Evolutionary conservation across 2,329 filamentous ascomycete species (phyloP).

Genomic region (Colletotrichum orchidophilum): DNA sequence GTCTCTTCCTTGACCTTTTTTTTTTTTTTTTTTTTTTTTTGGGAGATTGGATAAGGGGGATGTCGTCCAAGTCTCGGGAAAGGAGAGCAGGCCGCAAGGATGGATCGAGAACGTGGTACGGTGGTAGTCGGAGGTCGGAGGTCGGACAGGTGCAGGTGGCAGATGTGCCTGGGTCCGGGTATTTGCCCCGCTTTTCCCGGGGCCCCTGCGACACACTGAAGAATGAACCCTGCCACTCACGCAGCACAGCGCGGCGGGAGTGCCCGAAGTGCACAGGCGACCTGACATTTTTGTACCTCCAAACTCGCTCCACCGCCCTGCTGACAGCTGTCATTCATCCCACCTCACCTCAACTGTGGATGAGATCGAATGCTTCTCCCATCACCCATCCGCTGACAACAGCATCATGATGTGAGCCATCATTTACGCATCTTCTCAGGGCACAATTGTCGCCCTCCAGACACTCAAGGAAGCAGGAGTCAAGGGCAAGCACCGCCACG

Average conservation of each 20-base stretch:
- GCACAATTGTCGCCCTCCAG: not conserved
- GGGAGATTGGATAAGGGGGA: too few relatives aligned
- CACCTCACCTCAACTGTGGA: not conserved
- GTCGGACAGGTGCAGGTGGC: not conserved
- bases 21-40: too few relatives aligned
- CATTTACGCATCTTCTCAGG: not conserved
- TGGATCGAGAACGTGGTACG: not conserved
- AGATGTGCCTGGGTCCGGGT: not conserved
- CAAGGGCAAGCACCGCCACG: not conserved
- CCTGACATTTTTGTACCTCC: not conserved
- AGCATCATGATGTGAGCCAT: not conserved
- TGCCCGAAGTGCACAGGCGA: not conserved
- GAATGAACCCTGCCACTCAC: constrained; percentile 25
- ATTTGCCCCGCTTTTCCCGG: not conserved
- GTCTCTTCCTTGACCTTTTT: too few relatives aligned
- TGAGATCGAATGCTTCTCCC: too few relatives aligned
- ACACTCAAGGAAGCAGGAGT: not conserved
- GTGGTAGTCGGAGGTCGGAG: not conserved
- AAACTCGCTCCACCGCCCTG: not conserved
- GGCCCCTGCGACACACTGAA: constrained; percentile 9
- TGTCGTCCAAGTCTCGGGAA: not conserved
- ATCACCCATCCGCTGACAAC: too few relatives aligned
- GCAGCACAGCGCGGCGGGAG: not conserved
- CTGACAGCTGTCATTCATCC: not conserved
- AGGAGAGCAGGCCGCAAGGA: not conserved